Evolutionary conservation across 192 early-diverging fungal species (phyloP).

Genomic region (Dissophora ornata): DNA sequence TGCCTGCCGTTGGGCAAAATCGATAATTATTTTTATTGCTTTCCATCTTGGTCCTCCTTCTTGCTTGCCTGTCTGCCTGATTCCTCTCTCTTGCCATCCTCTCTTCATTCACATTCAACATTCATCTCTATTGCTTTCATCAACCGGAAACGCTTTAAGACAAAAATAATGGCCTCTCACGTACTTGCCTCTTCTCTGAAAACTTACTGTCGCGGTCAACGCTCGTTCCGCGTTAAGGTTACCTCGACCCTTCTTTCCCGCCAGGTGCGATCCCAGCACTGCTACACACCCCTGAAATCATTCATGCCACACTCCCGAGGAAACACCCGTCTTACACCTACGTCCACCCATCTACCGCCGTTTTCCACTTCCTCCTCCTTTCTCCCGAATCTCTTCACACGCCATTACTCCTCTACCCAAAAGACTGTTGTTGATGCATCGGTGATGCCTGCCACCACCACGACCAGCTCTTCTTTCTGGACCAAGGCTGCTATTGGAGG

Average conservation of each 20-base stretch:
- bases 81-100: too few relatives aligned
- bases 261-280: background rate
- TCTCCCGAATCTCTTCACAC: background rate
- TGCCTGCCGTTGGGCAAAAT: too few relatives aligned
- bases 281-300: conserved; percentile 13
- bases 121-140: too few relatives aligned
- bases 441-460: background rate
- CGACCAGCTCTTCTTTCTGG: conserved; percentile 18
- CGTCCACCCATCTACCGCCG: background rate
- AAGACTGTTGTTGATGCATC: background rate
- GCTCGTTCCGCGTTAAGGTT: background rate
- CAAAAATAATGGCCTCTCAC: conserved; percentile 8
- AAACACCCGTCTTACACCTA: conserved; percentile 24
- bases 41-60: too few relatives aligned
- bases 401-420: background rate
- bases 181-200: background rate
- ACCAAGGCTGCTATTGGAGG: conserved; percentile 26
- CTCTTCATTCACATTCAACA: too few relatives aligned
- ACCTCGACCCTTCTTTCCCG: conserved; percentile 2
- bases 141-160: too few relatives aligned
- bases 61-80: too few relatives aligned
- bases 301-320: conserved; percentile 31
- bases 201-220: too few relatives aligned
- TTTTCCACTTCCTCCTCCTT: conserved; percentile 9
- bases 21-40: too few relatives aligned